phyloP scores from a whole-genome alignment of 2,329 filamentous ascomycete genomes.

The Pleomassaria siparia region DNA sequence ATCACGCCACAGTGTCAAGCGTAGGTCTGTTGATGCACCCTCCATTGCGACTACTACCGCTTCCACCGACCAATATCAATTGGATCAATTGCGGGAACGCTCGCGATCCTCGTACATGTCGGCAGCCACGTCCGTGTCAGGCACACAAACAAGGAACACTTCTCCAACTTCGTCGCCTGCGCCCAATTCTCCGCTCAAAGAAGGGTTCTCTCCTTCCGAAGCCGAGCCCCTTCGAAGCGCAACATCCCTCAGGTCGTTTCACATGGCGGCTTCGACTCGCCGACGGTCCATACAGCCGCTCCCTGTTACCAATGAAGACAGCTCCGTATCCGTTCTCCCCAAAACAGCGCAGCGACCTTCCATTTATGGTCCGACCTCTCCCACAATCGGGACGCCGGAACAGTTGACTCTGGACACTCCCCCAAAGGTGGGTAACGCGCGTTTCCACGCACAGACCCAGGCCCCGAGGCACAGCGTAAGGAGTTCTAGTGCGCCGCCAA shows the following conservation, averaged over 20 bases:
- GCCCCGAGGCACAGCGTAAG: conserved; percentile 25
- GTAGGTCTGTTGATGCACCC: conserved; percentile 38
- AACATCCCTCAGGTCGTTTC: conserved; percentile 41
- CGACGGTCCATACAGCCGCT: conserved; percentile 43
- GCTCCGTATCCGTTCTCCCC: conserved; percentile 19
- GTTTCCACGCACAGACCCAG: conserved; percentile 14
- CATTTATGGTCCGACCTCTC: conserved; percentile 30
- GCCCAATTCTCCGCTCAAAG: conserved; percentile 36
- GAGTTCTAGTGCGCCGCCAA: conserved; percentile 26
- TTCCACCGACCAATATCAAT: conserved; percentile 38
- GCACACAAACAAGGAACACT: conserved; percentile 33
- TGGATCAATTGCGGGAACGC: conserved; percentile 41
- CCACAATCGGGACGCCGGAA: conserved; percentile 17
- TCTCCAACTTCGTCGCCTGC: conserved; percentile 40
- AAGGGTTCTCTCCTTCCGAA: conserved; percentile 26
- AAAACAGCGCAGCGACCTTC: conserved; percentile 33
- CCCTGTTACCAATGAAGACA: conserved; percentile 39
- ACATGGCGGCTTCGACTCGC: conserved; percentile 35
- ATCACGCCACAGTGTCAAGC: conserved; percentile 24
- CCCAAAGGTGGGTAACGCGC: too few species aligned
- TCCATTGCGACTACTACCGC: conserved; percentile 37
- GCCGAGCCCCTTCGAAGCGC: conserved; percentile 35
- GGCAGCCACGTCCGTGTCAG: conserved; percentile 36
- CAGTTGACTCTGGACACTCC: conserved; percentile 11
- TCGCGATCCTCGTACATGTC: conserved; percentile 43